Evolutionary conservation across 2,329 filamentous ascomycete genomes (phyloP), one percentile per base, ranked within the genome.

Genomic region (Sporothrix dimorphospora): DNA sequence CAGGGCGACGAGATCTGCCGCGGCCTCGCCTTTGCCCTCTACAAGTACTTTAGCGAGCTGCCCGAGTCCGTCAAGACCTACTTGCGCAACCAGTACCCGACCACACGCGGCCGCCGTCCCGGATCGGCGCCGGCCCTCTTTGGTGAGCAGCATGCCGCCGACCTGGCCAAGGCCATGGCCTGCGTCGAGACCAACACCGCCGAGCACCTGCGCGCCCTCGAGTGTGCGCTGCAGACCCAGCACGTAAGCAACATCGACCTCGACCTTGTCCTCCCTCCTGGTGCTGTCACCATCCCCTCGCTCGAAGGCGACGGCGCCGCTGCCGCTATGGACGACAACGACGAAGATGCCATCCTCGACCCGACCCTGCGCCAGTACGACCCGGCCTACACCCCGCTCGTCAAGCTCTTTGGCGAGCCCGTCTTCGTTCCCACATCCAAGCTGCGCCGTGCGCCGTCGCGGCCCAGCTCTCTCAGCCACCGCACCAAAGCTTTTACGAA

Each of bases 1-100:
- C 96, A 98, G 84, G 95, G 95, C 78, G 95, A 98, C 80, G 95
- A 98, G 81, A 87, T 97, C 75, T 97, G 92, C 82, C 91, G 96
- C 61, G 96, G 92, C 21, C 87, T 99, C 71, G 96, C 95, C 65
- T 97, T 98, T 81, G 94, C 93, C 72, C 86, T 99, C 76, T 92
- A 91, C 84, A 98, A 97, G 81, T 99, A 98, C 85, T 98, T 98
- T 79, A 88, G 89, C 74, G 95, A 98, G 82, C 86, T 99, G 69
- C 90, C 94, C 27, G 88, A 92, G 71, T 85, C 87, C 49, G 91
- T 94, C 79, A 97, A 94, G 84, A 86, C 85, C 77, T 87, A 89
- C 73, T 87, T 97, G 80, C 89, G 86, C 76, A 86, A 85, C 76
- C 81, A 84, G 49, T 89, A 88, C 75, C 86, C 86, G 49, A 80